phyloP scores from a whole-genome alignment of 352 stramenopile genomes.

The Globisporangium nodosum region DNA sequence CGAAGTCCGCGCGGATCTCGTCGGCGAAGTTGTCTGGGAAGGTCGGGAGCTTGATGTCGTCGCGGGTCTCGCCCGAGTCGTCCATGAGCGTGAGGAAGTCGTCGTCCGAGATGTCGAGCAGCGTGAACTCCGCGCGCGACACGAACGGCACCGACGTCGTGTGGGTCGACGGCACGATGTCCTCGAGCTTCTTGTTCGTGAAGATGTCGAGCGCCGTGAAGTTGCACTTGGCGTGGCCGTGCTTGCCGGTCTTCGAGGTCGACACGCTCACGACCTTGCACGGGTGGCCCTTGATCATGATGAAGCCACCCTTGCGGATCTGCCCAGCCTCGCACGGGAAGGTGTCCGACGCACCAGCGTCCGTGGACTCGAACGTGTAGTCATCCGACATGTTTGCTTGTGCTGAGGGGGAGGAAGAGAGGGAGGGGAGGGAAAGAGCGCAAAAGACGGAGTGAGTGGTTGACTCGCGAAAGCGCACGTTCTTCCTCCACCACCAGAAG shows the following conservation, averaged over 20 bases:
- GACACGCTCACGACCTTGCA: conserved; percentile 98
- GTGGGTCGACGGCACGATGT: conserved; percentile 99
- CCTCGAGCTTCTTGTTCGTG: conserved; percentile 99
- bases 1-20: conserved; percentile 96
- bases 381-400: conserved; percentile 40
- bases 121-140: conserved; percentile 94
- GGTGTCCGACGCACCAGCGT: conserved; percentile 96
- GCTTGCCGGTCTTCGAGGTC: conserved; percentile 99
- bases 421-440: background rate
- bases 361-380: conserved; percentile 91
- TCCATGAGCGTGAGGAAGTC: conserved; percentile 98
- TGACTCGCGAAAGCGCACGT: background rate
- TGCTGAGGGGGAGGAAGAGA: background rate
- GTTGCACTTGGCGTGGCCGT: conserved; percentile 99
- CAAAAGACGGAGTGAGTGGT: conserved; percentile 14
- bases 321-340: conserved; percentile 98
- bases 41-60: conserved; percentile 96
- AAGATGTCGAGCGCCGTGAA: conserved; percentile 99
- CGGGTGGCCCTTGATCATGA: conserved; percentile 99
- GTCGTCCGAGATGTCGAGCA: conserved; percentile 98
- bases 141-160: conserved; percentile 98
- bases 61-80: conserved; percentile 95
- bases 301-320: conserved; percentile 99
- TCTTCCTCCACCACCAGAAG: background rate
- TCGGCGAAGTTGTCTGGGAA: conserved; percentile 94